Base-by-base conservation (phyloP, 1,284 basidiomycete species). In the Papiliotrema terrestris region DNA sequence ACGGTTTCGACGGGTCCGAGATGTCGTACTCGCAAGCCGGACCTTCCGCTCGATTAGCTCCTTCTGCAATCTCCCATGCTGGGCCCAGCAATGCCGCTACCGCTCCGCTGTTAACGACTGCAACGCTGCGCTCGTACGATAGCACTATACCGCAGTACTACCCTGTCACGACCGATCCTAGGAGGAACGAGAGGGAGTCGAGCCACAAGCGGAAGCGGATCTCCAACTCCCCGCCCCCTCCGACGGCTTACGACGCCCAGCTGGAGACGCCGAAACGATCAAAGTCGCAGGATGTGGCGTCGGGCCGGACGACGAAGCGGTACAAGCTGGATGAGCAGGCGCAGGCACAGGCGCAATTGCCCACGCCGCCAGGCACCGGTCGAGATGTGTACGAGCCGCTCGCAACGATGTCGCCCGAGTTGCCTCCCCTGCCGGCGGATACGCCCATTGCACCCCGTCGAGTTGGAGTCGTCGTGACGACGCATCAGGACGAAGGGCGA, bases 401-500 rank as follows among this genome's bases (percentile, higher is more conserved):
- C 3, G 14, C 8, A n/a, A 11, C 26, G 19, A 25, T 32, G 29
- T 23, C 36, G 8, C 45, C 37, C 2, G 25, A 23, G 3, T 22
- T 29, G n/a, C 29, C 29, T 5, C 29, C 29, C 6, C 11, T 32
- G 29, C 29, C 29, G 29, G 14, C 14, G n/a, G 48, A 55, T 13
- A 29, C 25, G 22, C 44, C 32, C 26, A 39, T 23, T 26, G 54
- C 47, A 13, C 48, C 44, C 14, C 44, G 36, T 19, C 52, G 61
- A 32, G 50, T 58, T 26, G 66, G 66, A 2, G 62, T 73, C 17
- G 65, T 65, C 29, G 68, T 74, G 23, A 68, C 65, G 14, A 41
- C 56, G 1, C 63, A 68, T 22, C 59, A 66, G 26, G 63, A 65
- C 22, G 68, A 72, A 51, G 72, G 72, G 1, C 58, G 72, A n/a